Evolutionary conservation across 768 basidiomycete species (phyloP).

Genomic region (Xerocomus spinulosus): DNA sequence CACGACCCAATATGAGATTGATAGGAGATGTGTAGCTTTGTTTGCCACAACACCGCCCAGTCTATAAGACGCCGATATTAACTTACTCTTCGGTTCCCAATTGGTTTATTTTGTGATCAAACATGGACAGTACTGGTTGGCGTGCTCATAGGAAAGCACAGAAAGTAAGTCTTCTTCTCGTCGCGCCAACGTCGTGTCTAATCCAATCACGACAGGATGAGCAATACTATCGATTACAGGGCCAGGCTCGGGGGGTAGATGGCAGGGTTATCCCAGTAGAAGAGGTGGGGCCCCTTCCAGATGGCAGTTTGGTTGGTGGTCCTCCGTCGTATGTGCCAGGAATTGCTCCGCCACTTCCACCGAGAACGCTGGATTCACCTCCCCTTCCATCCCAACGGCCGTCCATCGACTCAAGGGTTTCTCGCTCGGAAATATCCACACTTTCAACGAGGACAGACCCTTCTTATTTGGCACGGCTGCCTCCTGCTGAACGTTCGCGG

Average conservation of each 20-base stretch:
- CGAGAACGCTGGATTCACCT: conserved; percentile 24
- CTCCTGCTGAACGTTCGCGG: conserved; percentile 63
- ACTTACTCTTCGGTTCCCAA: too few species aligned
- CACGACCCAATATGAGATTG: too few species aligned
- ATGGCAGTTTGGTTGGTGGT: conserved; percentile 53
- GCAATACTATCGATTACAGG: conserved; percentile 19
- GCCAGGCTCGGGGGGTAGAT: conserved; percentile 40
- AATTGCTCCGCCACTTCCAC: conserved; percentile 40
- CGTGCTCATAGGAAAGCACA: conserved; percentile 60
- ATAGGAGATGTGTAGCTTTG: too few species aligned
- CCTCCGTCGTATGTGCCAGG: conserved; percentile 37
- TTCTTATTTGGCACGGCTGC: conserved; percentile 45
- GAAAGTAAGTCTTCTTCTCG: conserved; percentile 35
- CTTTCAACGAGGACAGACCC: conserved; percentile 9
- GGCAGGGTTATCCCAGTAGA: conserved; percentile 53
- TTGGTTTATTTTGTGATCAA: too few species aligned
- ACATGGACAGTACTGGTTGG: conserved; percentile 80
- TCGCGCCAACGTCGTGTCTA: not conserved
- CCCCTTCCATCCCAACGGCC: not conserved
- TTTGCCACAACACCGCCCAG: too few species aligned
- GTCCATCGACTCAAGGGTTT: conserved; percentile 18
- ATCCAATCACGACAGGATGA: conserved; percentile 28
- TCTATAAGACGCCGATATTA: too few species aligned
- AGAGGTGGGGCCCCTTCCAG: conserved; percentile 56
- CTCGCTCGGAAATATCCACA: conserved; percentile 1